phyloP scores from a whole-genome alignment of 176 grass and related monocot genomes.

The Avena atlantica region DNA sequence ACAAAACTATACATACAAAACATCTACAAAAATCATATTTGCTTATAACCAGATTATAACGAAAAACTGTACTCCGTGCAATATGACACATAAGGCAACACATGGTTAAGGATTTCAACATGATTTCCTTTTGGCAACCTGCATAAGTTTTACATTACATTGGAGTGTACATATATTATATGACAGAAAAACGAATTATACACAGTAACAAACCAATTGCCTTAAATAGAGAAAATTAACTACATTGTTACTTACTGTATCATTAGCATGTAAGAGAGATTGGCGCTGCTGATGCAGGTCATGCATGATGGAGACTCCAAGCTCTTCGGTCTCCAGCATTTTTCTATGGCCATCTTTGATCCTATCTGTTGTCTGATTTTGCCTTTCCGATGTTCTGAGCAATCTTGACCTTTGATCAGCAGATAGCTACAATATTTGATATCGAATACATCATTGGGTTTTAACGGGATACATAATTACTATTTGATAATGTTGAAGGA shows the following conservation, averaged over 20 bases:
- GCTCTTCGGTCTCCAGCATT: conserved; percentile 93
- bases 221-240: conserved; percentile 21
- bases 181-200: conserved; percentile 8
- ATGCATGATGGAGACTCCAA: conserved; percentile 95
- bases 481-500: background rate
- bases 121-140: conserved; percentile 35
- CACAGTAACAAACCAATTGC: background rate
- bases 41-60: background rate
- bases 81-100: background rate
- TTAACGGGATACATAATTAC: conserved; percentile 7
- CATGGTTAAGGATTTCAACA: conserved; percentile 1
- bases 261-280: conserved; percentile 80
- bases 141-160: background rate
- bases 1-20: background rate
- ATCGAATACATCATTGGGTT: conserved; percentile 18
- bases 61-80: background rate
- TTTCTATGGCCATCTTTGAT: conserved; percentile 78
- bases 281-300: conserved; percentile 85
- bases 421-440: conserved; percentile 55
- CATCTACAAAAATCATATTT: conserved; percentile 4
- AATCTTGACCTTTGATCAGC: conserved; percentile 85
- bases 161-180: background rate
- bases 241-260: conserved; percentile 59
- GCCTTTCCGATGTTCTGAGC: conserved; percentile 69
- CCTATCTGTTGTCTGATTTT: conserved; percentile 71